Percentiles rank a stretch among this genome's conserved stretches.
phyloP scores from a whole-genome alignment of 805 yeast genomes.

The Kregervanrija fluxuum region DNA sequence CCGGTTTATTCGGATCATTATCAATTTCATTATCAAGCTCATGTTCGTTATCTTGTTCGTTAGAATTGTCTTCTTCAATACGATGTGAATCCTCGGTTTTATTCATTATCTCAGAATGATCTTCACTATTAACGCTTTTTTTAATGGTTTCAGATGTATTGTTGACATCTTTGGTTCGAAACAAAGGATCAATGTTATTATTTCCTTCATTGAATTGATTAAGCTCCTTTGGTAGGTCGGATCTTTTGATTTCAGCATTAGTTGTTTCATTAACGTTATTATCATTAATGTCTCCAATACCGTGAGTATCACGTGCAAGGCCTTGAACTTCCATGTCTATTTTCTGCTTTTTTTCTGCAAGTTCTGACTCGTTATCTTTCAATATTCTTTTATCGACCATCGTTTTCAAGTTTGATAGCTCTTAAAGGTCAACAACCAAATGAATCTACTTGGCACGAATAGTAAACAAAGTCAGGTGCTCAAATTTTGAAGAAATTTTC shows the following conservation, averaged over 20 bases:
- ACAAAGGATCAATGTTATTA: too few relatives aligned
- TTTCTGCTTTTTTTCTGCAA: neutral
- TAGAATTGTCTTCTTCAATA: too few relatives aligned
- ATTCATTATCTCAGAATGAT: neutral
- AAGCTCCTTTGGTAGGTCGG: neutral
- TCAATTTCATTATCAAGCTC: slow-evolving; percentile 6
- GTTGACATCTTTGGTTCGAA: neutral
- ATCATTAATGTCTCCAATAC: neutral
- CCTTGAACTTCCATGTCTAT: neutral
- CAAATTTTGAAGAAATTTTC: too few relatives aligned
- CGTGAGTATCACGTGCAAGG: slow-evolving; percentile 5
- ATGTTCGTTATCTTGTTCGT: slow-evolving; percentile 1
- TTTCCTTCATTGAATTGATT: too few relatives aligned
- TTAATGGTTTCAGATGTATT: neutral
- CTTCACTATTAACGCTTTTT: neutral
- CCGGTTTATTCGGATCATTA: slow-evolving; percentile 36
- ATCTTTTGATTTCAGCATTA: too few relatives aligned
- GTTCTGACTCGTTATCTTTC: neutral
- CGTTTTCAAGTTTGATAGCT: neutral
- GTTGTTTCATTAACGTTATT: neutral
- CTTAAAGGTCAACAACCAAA: too few relatives aligned
- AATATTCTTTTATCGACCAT: neutral
- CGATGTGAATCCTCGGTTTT: too few relatives aligned
- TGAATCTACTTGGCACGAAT: too few relatives aligned
- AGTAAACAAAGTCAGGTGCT: neutral